phyloP scores from a whole-genome alignment of 1,284 basidiomycete genomes.

The Tylopilus orsonianus region DNA sequence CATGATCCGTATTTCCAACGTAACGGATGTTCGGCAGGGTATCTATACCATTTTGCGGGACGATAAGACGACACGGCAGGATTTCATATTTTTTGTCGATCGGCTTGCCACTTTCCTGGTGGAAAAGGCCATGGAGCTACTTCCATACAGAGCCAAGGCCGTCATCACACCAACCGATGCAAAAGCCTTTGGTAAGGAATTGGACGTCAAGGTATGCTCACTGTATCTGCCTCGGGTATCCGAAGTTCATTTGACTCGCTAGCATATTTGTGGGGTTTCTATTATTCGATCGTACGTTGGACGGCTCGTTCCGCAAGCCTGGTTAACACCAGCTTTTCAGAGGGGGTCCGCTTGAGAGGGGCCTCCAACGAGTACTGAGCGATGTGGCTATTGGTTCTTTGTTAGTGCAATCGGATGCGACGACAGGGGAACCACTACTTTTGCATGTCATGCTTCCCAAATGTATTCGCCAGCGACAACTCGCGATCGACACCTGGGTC shows the following conservation, averaged over 20 bases:
- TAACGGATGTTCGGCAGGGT: constrained; percentile 50
- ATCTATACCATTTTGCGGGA: constrained; percentile 88
- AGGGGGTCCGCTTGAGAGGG: constrained; percentile 87
- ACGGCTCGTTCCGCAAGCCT: background rate
- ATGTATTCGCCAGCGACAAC: constrained; percentile 62
- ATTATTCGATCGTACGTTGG: constrained; percentile 74
- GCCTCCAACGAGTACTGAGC: constrained; percentile 86
- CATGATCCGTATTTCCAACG: constrained; percentile 44
- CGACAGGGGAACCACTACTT: constrained; percentile 86
- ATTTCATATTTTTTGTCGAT: constrained; percentile 90
- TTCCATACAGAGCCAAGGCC: constrained; percentile 68
- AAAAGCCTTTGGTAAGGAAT: constrained; percentile 59
- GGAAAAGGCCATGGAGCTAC: constrained; percentile 79
- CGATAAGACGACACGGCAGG: constrained; percentile 65
- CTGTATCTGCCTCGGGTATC: background rate
- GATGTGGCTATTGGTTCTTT: constrained; percentile 88
- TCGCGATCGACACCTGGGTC: constrained; percentile 75
- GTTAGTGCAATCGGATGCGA: constrained; percentile 85
- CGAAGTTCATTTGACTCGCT: constrained; percentile 10
- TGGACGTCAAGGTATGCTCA: constrained; percentile 52
- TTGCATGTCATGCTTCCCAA: constrained; percentile 81
- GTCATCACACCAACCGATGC: constrained; percentile 71
- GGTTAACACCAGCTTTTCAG: constrained; percentile 39
- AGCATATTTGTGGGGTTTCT: constrained; percentile 78
- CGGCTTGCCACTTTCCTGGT: constrained; percentile 83